Percentiles rank a stretch among this genome's conserved stretches.
These are phyloP conservation scores for Penicillium sp. DNA, from an alignment of 2,329 filamentous ascomycete species.

Conservation along the genomic window DNA sequence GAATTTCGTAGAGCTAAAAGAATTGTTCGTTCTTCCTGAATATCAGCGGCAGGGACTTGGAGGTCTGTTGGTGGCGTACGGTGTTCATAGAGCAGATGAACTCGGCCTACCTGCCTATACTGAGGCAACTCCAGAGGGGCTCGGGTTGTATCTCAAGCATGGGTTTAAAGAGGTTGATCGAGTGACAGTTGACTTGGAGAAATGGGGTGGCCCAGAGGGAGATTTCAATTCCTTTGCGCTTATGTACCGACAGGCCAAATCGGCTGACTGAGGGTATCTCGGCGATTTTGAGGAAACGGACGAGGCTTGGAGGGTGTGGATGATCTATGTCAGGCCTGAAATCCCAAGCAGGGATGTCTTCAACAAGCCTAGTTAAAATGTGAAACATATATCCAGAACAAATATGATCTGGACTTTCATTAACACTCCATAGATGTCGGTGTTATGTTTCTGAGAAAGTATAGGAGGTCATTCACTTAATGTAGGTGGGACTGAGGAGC, in stretches of 20 bases:
- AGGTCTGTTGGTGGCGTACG: background rate
- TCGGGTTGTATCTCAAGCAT: background rate
- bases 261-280: background rate
- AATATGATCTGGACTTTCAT: too few species aligned
- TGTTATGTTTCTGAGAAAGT: too few species aligned
- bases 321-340: too few species aligned
- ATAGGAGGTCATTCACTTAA: background rate
- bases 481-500: background rate
- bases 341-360: too few species aligned
- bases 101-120: background rate
- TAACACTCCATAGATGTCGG: too few species aligned
- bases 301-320: too few species aligned
- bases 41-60: background rate
- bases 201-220: background rate
- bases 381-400: too few species aligned
- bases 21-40: background rate
- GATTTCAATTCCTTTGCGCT: background rate
- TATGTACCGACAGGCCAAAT: background rate
- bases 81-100: background rate
- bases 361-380: too few species aligned
- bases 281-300: too few species aligned
- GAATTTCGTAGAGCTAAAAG: background rate
- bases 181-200: background rate
- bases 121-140: background rate
- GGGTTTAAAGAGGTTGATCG: background rate